Conservation (phyloP, 306 rosid genomes). For the Castanospermum australe region DNA sequence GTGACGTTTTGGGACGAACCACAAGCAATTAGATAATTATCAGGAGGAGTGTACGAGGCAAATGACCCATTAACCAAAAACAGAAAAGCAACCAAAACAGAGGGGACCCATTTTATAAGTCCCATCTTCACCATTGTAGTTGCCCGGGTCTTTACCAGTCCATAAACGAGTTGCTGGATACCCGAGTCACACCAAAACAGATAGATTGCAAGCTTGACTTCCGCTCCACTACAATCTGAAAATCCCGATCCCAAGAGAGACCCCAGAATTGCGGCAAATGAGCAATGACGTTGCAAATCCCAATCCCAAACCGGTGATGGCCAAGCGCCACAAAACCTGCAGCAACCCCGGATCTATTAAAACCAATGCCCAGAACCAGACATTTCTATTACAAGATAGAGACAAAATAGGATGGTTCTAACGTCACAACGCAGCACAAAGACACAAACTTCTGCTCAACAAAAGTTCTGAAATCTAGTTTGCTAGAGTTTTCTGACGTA, state of each 20-base stretch:
- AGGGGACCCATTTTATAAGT: conserved; percentile 26
- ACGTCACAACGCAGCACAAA: conserved; percentile 23
- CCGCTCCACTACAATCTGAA: conserved; percentile 16
- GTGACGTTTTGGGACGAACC: conserved; percentile 62
- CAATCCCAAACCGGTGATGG: conserved; percentile 6
- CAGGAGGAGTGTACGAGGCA: conserved; percentile 51
- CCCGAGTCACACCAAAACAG: conserved; percentile 14
- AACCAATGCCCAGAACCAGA: conserved; percentile 32
- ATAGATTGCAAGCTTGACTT: not conserved
- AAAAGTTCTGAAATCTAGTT: not conserved
- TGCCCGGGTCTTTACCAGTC: conserved; percentile 13
- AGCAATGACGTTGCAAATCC: conserved; percentile 29
- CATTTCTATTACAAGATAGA: conserved; percentile 8
- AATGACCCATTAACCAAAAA: conserved; percentile 39
- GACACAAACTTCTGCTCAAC: not conserved
- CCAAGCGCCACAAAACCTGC: conserved; percentile 26
- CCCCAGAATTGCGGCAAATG: not conserved
- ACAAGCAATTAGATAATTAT: conserved; percentile 72
- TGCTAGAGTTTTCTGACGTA: not conserved
- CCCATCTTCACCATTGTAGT: conserved; percentile 47
- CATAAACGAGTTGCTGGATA: conserved; percentile 7
- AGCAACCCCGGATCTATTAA: conserved; percentile 28
- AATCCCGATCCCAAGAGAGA: conserved; percentile 7
- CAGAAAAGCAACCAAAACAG: conserved; percentile 36
- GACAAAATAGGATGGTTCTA: conserved; percentile 13